Conservation (phyloP, 2,329 filamentous ascomycete genomes). For the Exserohilum rostratum region DNA sequence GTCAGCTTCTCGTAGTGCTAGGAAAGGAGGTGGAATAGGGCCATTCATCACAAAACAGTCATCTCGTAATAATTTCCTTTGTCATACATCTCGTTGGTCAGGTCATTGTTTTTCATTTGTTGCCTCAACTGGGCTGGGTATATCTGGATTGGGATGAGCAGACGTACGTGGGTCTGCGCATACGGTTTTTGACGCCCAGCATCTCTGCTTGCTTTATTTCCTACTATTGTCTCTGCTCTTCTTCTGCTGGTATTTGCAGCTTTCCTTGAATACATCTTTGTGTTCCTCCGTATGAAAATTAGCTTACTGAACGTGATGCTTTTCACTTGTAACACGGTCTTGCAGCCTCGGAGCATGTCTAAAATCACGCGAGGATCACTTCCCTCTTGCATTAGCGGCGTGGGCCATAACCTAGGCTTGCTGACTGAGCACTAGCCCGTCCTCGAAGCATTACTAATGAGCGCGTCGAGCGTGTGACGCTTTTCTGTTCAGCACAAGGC, state of each 20-base stretch:
- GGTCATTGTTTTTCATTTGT: conserved; percentile 15
- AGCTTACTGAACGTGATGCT: background rate
- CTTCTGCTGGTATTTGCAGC: conserved; percentile 2
- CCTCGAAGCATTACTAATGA: background rate
- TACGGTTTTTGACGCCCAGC: conserved; percentile 6
- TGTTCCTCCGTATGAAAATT: background rate
- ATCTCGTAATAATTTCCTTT: conserved; percentile 11
- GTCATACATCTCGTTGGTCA: conserved; percentile 3
- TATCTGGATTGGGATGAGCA: conserved; percentile 4
- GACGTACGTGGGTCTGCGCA: conserved; percentile 2
- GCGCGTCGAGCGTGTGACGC: background rate
- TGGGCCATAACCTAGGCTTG: background rate
- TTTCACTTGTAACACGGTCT: background rate
- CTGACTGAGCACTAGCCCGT: background rate
- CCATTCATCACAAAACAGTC: background rate
- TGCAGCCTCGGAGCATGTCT: background rate
- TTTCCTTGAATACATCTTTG: conserved; percentile 1
- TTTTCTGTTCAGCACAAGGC: background rate
- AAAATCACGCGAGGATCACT: background rate
- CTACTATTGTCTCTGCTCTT: conserved; percentile 5
- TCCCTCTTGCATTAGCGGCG: background rate
- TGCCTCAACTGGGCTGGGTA: conserved; percentile 6
- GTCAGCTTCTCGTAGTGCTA: conserved; percentile 76
- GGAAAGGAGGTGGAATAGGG: background rate
- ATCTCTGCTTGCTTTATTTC: conserved; percentile 1